phyloP scores from a whole-genome alignment of 2,329 filamentous ascomycete genomes.

The Botrytis galanthina region DNA sequence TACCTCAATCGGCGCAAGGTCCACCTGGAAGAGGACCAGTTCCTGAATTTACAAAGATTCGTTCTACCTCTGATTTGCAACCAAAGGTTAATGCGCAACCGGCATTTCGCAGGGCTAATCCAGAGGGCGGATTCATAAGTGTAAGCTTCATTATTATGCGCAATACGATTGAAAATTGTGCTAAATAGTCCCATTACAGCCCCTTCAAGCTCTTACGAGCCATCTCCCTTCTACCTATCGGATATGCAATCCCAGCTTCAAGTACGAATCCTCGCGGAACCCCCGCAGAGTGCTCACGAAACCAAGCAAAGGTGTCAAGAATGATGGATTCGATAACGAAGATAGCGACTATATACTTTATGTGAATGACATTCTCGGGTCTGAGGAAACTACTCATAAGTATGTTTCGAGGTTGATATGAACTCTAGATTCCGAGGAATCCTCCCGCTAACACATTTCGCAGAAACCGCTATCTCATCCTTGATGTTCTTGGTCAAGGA shows the following conservation, averaged over 20 bases:
- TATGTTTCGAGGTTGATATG: constrained; percentile 45
- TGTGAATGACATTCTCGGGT: constrained; percentile 96
- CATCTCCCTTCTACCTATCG: constrained; percentile 94
- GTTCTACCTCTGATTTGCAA: constrained; percentile 69
- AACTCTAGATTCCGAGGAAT: constrained; percentile 21
- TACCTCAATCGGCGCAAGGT: constrained; percentile 46
- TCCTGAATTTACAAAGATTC: constrained; percentile 82
- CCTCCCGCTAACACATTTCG: constrained; percentile 34
- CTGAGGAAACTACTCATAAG: constrained; percentile 98
- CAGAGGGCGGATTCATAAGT: constrained; percentile 96
- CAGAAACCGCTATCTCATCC: constrained; percentile 91
- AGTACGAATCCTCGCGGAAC: constrained; percentile 97
- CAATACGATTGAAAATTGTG: constrained; percentile 14
- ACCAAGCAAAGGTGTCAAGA: constrained; percentile 97
- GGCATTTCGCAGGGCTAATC: constrained; percentile 87
- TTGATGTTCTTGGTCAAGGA: constrained; percentile 94
- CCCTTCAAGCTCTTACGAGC: constrained; percentile 89
- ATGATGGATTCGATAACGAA: constrained; percentile 98
- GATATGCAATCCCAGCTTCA: constrained; percentile 97
- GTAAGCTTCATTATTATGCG: constrained; percentile 51
- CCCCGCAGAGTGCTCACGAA: constrained; percentile 94
- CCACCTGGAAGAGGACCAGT: constrained; percentile 63
- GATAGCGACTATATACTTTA: constrained; percentile 99
- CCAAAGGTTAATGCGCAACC: constrained; percentile 86
- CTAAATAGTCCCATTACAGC: constrained; percentile 51